Percentiles rank a stretch among this genome's conserved stretches.
phyloP scores from a whole-genome alignment of 139 green algal species.

The Chlorella ohadii region DNA sequence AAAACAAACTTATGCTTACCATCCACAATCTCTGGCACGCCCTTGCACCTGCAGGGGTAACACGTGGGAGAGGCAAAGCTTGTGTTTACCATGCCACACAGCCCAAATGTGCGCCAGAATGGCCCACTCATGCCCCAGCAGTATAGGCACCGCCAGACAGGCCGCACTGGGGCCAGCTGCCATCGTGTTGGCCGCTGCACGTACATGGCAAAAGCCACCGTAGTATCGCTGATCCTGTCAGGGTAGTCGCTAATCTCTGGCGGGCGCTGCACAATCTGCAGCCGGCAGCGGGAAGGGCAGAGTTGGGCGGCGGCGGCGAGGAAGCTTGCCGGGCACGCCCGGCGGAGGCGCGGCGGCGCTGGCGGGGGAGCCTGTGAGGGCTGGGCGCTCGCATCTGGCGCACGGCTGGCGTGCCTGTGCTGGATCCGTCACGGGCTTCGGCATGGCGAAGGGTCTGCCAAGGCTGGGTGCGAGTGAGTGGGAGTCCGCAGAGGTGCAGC shows the following conservation, averaged over 20 bases:
- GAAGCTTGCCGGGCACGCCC: background rate
- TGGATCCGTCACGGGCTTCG: background rate
- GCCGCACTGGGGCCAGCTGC: too few species aligned
- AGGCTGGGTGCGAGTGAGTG: too few species aligned
- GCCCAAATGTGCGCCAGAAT: too few species aligned
- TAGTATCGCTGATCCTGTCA: conserved; percentile 24
- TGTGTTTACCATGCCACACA: too few species aligned
- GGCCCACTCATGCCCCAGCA: too few species aligned
- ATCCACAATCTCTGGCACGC: conserved; percentile 37
- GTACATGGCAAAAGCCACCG: conserved; percentile 37
- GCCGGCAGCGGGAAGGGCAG: background rate
- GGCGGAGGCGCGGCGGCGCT: background rate
- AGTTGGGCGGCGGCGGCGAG: background rate
- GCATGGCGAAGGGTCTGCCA: background rate
- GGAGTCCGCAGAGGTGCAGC: too few species aligned
- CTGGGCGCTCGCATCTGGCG: too few species aligned
- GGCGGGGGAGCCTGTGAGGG: background rate
- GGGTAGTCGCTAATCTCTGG: conserved; percentile 19
- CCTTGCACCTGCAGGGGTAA: conserved; percentile 9
- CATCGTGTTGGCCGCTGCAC: too few species aligned
- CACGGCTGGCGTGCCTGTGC: background rate
- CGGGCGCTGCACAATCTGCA: conserved; percentile 14
- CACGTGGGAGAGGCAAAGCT: too few species aligned
- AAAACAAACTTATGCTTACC: too few species aligned
- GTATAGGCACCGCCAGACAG: too few species aligned